Conservation (phyloP, 192 early-diverging fungal genomes). For the Chytriomyces confervae region DNA sequence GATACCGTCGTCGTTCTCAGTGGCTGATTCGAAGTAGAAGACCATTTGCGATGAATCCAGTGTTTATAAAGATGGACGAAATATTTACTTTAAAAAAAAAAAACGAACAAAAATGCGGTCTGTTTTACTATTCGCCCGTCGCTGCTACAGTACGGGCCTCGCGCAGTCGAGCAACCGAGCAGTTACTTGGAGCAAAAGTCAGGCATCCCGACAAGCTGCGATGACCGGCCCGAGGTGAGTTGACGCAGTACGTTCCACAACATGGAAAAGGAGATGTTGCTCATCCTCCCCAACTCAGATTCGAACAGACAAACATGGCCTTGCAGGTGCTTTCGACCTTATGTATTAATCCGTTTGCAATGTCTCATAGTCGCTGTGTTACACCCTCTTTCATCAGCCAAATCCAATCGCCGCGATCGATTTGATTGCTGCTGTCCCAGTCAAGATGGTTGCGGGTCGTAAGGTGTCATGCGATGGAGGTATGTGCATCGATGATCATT, state of each 20-base stretch:
- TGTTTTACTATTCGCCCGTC: not conserved
- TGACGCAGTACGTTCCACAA: not conserved
- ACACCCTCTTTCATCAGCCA: constrained; percentile 60
- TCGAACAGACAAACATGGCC: constrained; percentile 80
- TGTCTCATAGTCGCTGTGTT: not conserved
- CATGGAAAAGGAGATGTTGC: not conserved
- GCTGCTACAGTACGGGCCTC: constrained; percentile 11
- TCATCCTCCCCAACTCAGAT: constrained; percentile 44
- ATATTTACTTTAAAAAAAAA: not conserved
- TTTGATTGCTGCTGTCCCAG: constrained; percentile 86
- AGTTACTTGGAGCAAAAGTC: constrained; percentile 76
- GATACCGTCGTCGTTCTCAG: not conserved
- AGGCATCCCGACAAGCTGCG: constrained; percentile 72
- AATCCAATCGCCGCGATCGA: constrained; percentile 90
- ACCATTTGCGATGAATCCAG: too few species aligned
- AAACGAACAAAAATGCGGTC: constrained; percentile 8
- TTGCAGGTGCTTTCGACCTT: constrained; percentile 65
- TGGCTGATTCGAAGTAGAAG: not conserved
- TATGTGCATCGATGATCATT: constrained; percentile 26
- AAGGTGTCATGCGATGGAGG: constrained; percentile 88
- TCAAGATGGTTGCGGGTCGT: constrained; percentile 76
- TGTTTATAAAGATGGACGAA: not conserved
- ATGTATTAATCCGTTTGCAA: not conserved
- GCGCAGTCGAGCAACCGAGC: constrained; percentile 78
- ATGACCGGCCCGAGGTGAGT: constrained; percentile 72